Base-by-base conservation (phyloP, 78 protist species). In the Monocercomonoides exilis region DNA sequence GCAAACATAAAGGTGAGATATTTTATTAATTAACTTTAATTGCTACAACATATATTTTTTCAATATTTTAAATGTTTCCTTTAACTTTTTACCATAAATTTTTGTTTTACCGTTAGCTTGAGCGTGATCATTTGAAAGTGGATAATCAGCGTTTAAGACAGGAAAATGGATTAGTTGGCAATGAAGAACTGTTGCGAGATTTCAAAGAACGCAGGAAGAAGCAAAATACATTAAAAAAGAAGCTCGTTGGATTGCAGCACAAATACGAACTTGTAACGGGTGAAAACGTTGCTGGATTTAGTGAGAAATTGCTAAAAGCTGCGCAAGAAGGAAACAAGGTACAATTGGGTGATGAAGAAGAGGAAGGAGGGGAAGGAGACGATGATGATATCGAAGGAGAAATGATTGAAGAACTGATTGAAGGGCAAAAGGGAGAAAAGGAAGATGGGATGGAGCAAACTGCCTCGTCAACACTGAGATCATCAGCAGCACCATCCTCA, bases 141-240 rank as follows among this genome's bases (percentile, higher is more conserved):
- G 82, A 79, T 4, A 79, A 79, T 79, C 43, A 6, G 5, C 82
- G 82, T 32, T 41, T 79, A 29, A 6, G 82, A 6, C 82, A 79
- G 11, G 82, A 79, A 21, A 21, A 6, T 21, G 82, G 82, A 32
- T 41, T 79, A 4, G 82, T 79, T 6, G 82, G 82, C 6, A 21
- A 33, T 6, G 82, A 79, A 41, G 82, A 79, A 21, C 11, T 79
- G 43, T 41, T 79, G 82, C 82, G 82, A 4, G 82, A 79, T 21
- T 79, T 33, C 82, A 6, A 79, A 21, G 21, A 33, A 21, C 4
- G 11, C 42, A 79, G 82, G 82, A 54, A 54, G 70, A 11, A 21
- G 38, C 70, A 54, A 54, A 54, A 54, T 54, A 21, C 11, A 11
- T 54, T 54, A 21, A 11, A 21, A 54, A 54, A 54, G 70, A 54